Percentiles rank a stretch among this genome's conserved stretches.
Conservation (phyloP, 805 yeast species). For the Hanseniaspora singularis region DNA sequence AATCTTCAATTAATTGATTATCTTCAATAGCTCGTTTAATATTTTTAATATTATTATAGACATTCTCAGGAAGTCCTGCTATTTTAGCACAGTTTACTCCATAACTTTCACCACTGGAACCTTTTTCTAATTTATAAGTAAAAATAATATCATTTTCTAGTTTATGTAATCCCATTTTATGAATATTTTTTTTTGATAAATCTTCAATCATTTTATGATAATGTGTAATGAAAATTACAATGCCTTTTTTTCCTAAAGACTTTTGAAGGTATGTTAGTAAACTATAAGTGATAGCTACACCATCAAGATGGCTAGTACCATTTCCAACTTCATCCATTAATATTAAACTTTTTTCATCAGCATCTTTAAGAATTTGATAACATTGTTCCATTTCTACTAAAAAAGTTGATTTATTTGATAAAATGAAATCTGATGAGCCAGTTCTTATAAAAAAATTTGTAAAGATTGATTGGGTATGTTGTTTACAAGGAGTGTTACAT, state of each 20-base stretch:
- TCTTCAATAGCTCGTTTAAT: not conserved
- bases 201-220: conserved; percentile 54
- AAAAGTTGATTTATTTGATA: conserved; percentile 71
- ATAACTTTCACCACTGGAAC: conserved; percentile 51
- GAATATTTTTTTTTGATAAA: conserved; percentile 35
- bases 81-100: conserved; percentile 78
- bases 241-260: conserved; percentile 32
- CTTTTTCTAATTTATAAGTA: conserved; percentile 39
- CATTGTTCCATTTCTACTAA: conserved; percentile 96
- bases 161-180: conserved; percentile 58
- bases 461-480: conserved; percentile 52
- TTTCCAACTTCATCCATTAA: conserved; percentile 93
- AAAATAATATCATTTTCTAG: conserved; percentile 36
- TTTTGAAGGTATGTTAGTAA: conserved; percentile 48
- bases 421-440: conserved; percentile 73
- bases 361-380: conserved; percentile 69
- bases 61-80: conserved; percentile 45
- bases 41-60: conserved; percentile 28
- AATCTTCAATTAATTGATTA: not conserved
- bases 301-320: conserved; percentile 76
- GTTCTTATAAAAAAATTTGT: conserved; percentile 50
- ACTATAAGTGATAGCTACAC: conserved; percentile 68
- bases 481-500: conserved; percentile 56
- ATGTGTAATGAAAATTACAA: conserved; percentile 74
- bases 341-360: conserved; percentile 57